Evolutionary conservation across 164 flowering plant genomes (phyloP), one percentile per base, ranked within the genome.

Genomic region (Pachysandra terminalis): DNA sequence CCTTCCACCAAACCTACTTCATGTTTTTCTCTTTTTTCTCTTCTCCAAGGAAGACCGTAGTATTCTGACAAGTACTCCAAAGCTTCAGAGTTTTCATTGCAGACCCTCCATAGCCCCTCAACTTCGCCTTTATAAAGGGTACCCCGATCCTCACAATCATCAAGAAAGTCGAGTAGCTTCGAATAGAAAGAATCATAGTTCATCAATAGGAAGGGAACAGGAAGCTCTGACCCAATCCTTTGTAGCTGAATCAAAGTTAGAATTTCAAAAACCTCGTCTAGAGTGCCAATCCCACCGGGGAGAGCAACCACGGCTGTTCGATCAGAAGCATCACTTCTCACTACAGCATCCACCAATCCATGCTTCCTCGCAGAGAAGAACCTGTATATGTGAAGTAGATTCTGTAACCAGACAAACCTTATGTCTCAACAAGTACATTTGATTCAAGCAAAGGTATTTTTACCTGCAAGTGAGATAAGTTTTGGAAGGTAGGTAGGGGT

Each of bases 311-410:
- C 83, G 13, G 93, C 98, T 0, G 99, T 92, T 69, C 79, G 80
- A 25, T 92, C 97, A n/a, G 86, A 78, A 49, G 53, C 59, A 66
- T 24, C 63, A 53, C 45, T 79, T 70, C 97, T 78, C 58, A 92
- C 87, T 3, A 75, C 97, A 35, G 97, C 97, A 79, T 92, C 99
- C 35, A 92, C 97, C 60, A 90, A 73, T 3, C 97, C 97, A 59
- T 95, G 99, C 77, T 92, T 95, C 74, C 99, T 83, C 45, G 97
- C 93, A 19, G 97, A 95, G 81, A 95, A 95, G 67, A 95, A 91
- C 84, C 97, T 94, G 80, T 69, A 69, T 48, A 66, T 32, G 27
- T 0, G 3, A 27, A 71, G 49, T 21, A 32, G 40, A 58, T 13
- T 51, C 27, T n/a, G 3, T 52, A 13, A 57, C 4, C 25, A 23